Evolutionary conservation across 495 filamentous ascomycete genomes (phyloP).

Genomic region (Aspergillus incahuasiensis): DNA sequence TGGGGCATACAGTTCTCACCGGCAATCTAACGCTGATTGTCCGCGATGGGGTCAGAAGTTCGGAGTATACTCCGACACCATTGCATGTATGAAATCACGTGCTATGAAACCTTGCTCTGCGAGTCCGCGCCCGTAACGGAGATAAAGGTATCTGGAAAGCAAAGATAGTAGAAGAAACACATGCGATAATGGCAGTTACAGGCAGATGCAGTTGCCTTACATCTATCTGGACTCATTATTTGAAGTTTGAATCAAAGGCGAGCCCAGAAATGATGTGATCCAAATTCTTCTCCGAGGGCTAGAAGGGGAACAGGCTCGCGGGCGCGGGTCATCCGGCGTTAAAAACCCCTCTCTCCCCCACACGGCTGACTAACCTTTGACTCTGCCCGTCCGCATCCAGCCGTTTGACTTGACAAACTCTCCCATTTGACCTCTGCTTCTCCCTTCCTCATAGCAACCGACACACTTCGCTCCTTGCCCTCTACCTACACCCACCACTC

Average conservation of each 20-base stretch:
- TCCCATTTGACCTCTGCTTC: neutral
- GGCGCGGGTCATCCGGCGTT: neutral
- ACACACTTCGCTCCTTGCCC: neutral
- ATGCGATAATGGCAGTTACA: too few relatives aligned
- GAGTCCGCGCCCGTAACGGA: too few relatives aligned
- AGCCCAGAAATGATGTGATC: conserved; percentile 12
- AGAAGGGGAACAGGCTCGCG: conserved; percentile 4
- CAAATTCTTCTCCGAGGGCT: neutral
- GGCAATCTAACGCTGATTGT: neutral
- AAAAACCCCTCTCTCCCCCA: conserved; percentile 13
- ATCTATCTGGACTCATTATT: too few relatives aligned
- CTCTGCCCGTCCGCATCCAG: conserved; percentile 14
- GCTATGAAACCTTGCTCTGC: too few relatives aligned
- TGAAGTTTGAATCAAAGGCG: too few relatives aligned
- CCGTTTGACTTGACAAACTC: conserved; percentile 7
- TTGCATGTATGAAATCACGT: neutral
- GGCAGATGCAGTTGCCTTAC: too few relatives aligned
- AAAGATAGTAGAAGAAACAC: too few relatives aligned
- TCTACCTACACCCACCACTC: neutral
- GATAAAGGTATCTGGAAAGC: too few relatives aligned
- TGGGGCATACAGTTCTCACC: neutral
- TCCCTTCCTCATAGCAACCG: neutral
- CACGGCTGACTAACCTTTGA: conserved; percentile 15
- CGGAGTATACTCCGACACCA: neutral
- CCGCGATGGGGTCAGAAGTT: neutral